These are phyloP conservation scores for Thelonectria rubi DNA, from an alignment of 2,329 filamentous ascomycete species.

Conservation along the genomic window DNA sequence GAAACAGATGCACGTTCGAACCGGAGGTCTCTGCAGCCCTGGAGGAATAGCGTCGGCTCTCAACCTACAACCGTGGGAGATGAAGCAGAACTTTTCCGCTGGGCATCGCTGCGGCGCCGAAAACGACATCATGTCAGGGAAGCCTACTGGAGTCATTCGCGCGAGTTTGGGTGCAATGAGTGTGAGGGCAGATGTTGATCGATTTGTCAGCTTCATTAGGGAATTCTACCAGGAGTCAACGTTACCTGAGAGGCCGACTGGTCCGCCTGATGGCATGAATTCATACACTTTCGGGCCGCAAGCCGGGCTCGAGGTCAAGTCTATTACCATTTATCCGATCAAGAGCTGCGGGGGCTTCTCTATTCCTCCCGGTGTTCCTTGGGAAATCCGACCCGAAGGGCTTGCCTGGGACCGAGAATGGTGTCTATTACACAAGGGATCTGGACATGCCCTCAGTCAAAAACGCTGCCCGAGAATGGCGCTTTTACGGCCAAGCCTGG, in stretches of 20 bases:
- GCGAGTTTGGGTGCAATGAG: conserved; percentile 93
- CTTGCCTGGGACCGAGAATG: conserved; percentile 96
- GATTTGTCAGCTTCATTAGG: conserved; percentile 74
- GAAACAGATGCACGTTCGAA: conserved; percentile 83
- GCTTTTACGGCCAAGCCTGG: conserved; percentile 77
- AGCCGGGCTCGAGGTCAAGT: conserved; percentile 58
- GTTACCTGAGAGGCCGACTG: not conserved
- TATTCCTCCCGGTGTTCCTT: conserved; percentile 69
- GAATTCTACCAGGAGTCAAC: conserved; percentile 61
- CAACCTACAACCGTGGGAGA: conserved; percentile 79
- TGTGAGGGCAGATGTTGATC: conserved; percentile 75
- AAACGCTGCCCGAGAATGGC: conserved; percentile 91
- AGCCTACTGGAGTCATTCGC: conserved; percentile 87
- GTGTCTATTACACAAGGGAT: conserved; percentile 90
- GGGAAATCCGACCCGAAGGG: conserved; percentile 84
- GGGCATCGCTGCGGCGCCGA: conserved; percentile 87
- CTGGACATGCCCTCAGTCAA: conserved; percentile 84
- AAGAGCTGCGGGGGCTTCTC: conserved; percentile 89
- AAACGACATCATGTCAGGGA: conserved; percentile 82
- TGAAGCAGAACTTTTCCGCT: conserved; percentile 83
- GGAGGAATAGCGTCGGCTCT: conserved; percentile 82
- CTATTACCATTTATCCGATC: conserved; percentile 84
- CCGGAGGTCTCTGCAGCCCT: conserved; percentile 91
- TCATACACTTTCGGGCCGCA: not conserved
- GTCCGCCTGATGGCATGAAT: not conserved